Base-by-base conservation (phyloP, 2,329 filamentous ascomycete genomes). In the Botryotinia convoluta region DNA sequence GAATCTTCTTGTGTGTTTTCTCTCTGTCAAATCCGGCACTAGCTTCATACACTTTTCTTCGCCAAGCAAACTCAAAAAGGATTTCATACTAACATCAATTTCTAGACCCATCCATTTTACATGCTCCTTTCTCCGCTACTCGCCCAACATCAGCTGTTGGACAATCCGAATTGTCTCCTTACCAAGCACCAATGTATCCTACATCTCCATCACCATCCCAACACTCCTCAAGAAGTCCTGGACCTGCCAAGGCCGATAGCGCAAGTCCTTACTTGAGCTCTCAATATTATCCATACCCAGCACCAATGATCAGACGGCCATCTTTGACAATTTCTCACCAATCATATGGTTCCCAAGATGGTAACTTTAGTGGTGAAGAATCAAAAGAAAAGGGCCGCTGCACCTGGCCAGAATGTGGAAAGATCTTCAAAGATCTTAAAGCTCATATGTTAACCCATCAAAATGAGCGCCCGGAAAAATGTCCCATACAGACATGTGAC, bases 361-460 rank as follows among this genome's bases (percentile, higher is more conserved):
- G 71, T 26, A 80, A 78, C 68, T 77, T 79, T 75, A 80, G 79
- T 67, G 75, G 80, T 60, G 79, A 80, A 71, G 80, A 81, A 54
- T 77, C 77, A 2, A 78, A 76, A 64, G 80, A 80, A 70, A 81
- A 81, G 70, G 78, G 79, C 29, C 83, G 85, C 60, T 89, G 88
- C 76, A 87, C 87, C 35, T 85, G 88, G 73, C 86, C 87, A 2
- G 87, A 89, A 62, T 90, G 88, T 74, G 88, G 87, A 20, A 86
- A 87, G 54, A 84, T 88, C 9, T 89, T 89, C 81, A 89, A 91
- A 77, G 89, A 91, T 75, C 82, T 91, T 22, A 86, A 96, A 78
- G 94, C 96, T 8, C 96, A 99, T 82, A 97, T 97, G 93, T 89
- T 98, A 77, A 99, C 96, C 0, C 96, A 99, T 82, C 93, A 97